Percentiles rank a stretch among this genome's conserved stretches.
phyloP scores from a whole-genome alignment of 139 green algal genomes.

The Edaphochlamys debaryana region DNA sequence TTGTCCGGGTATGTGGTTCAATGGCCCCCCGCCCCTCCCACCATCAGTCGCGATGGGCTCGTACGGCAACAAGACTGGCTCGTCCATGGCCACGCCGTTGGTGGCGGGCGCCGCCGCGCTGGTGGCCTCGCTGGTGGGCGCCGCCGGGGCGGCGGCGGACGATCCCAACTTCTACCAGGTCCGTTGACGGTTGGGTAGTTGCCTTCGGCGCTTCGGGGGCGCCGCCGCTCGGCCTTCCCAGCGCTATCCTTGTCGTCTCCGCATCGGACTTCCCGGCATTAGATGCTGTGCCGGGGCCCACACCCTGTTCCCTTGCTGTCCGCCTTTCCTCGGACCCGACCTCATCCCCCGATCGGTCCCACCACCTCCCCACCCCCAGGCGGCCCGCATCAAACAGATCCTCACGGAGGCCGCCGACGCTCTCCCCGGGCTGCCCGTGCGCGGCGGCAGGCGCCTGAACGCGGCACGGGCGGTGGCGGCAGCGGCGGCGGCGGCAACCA shows the following conservation, averaged over 20 bases:
- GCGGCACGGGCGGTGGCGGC: background rate
- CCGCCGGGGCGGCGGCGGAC: background rate
- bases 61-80: slow-evolving; percentile 24
- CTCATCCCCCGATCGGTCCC: too few species aligned
- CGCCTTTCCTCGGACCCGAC: too few species aligned
- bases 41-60: background rate
- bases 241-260: too few species aligned
- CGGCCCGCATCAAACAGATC: background rate
- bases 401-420: background rate
- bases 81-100: slow-evolving; percentile 26
- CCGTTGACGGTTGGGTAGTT: background rate
- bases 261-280: too few species aligned
- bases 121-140: background rate
- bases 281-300: too few species aligned
- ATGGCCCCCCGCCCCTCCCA: too few species aligned
- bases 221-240: too few species aligned
- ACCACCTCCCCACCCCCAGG: too few species aligned
- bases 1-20: too few species aligned
- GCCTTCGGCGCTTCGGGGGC: too few species aligned
- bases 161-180: slow-evolving; percentile 21
- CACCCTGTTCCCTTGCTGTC: too few species aligned
- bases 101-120: slow-evolving; percentile 24
- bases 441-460: background rate
- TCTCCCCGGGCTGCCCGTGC: background rate
- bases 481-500: background rate